phyloP scores from a whole-genome alignment of 257 asterid genomes.

The Osmanthus fragrans region DNA sequence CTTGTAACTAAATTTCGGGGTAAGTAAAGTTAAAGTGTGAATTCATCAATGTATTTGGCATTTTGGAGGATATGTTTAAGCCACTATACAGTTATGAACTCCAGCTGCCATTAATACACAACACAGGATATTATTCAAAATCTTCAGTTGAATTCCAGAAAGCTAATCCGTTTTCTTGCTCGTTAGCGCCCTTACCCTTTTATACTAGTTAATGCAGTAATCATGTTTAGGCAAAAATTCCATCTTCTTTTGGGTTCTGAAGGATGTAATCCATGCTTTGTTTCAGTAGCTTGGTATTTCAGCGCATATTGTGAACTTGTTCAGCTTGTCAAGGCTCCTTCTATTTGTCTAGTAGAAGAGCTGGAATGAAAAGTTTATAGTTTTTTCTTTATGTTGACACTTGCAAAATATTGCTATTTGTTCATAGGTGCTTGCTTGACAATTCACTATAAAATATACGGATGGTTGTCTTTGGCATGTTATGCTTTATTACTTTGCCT shows the following conservation, averaged over 20 bases:
- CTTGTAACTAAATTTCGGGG: background rate
- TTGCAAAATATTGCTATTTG: constrained; percentile 8
- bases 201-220: background rate
- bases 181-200: no score
- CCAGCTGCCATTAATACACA: background rate
- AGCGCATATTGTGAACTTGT: background rate
- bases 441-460: background rate
- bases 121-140: background rate
- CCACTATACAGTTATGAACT: background rate
- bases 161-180: background rate
- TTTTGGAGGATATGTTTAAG: background rate
- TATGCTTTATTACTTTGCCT: background rate
- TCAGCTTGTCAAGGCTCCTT: background rate
- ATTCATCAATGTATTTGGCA: background rate
- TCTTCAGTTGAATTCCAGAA: constrained; percentile 8
- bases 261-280: background rate
- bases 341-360: background rate
- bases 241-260: background rate
- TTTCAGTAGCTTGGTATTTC: background rate
- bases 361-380: constrained; percentile 8
- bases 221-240: background rate
- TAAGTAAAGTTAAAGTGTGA: background rate
- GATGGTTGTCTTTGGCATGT: background rate
- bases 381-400: background rate
- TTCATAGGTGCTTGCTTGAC: background rate